phyloP scores from a whole-genome alignment of 768 basidiomycete genomes.

The Ramaria rubella region DNA sequence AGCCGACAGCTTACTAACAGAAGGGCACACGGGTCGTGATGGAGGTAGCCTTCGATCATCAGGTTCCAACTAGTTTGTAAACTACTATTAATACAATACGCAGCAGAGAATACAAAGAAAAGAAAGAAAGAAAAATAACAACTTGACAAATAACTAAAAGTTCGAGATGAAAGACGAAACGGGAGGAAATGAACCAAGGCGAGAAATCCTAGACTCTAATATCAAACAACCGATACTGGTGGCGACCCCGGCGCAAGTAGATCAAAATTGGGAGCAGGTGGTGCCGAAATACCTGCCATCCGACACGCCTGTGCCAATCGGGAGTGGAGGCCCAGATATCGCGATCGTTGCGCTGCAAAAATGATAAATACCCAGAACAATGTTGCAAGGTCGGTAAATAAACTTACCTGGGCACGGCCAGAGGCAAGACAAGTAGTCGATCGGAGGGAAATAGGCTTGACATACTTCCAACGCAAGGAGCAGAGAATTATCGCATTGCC shows the following conservation, averaged over 20 bases:
- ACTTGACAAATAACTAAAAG: too few relatives aligned
- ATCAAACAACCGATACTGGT: conserved; percentile 5
- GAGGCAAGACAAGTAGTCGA: conserved; percentile 61
- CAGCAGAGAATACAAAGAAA: too few relatives aligned
- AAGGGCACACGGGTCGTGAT: not conserved
- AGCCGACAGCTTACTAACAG: not conserved
- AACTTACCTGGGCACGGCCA: conserved; percentile 63
- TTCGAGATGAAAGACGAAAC: not conserved
- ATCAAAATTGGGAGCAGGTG: conserved; percentile 31
- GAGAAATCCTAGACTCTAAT: not conserved
- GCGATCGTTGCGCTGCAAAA: conserved; percentile 43
- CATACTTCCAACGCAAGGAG: conserved; percentile 57
- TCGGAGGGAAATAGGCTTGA: conserved; percentile 52
- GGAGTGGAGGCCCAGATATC: conserved; percentile 41
- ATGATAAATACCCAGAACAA: conserved; percentile 3
- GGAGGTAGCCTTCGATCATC: not conserved
- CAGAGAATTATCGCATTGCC: conserved; percentile 55
- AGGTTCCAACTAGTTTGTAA: not conserved
- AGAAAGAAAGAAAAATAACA: not conserved
- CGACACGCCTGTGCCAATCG: conserved; percentile 41
- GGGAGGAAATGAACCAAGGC: not conserved
- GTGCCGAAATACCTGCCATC: conserved; percentile 39
- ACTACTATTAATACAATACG: not conserved
- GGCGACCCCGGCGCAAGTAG: conserved; percentile 9
- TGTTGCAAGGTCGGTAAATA: not conserved